Evolutionary conservation across 805 yeast genomes (phyloP).

Genomic region (Myxozyma sirexii): DNA sequence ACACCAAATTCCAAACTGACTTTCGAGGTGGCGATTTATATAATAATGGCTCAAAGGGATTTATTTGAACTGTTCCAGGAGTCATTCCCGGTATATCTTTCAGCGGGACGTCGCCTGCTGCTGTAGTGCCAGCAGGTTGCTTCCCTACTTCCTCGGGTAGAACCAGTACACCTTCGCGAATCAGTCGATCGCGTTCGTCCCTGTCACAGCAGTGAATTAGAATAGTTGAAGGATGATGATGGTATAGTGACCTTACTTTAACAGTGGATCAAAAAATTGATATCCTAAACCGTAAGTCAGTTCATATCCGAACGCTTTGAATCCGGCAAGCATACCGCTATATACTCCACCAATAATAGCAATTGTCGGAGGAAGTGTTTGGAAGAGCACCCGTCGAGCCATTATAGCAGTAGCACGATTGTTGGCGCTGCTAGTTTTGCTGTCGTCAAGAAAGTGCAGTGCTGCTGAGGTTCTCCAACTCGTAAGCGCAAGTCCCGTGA

Average conservation of each 20-base stretch:
- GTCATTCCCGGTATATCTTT: background rate
- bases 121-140: slow-evolving; percentile 9
- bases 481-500: background rate
- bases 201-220: background rate
- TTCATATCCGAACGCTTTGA: no score
- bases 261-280: slow-evolving; percentile 24
- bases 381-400: slow-evolving; percentile 17
- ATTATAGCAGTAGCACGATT: no score
- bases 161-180: slow-evolving; percentile 19
- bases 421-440: no score
- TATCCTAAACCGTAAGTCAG: slow-evolving; percentile 6
- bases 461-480: background rate
- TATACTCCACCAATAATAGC: slow-evolving; percentile 24
- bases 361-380: slow-evolving; percentile 13
- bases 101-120: slow-evolving; percentile 11
- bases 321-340: slow-evolving; percentile 17
- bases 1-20: slow-evolving; percentile 2
- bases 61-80: slow-evolving; percentile 3
- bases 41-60: slow-evolving; percentile 16
- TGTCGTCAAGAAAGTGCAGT: background rate
- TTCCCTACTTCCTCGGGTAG: slow-evolving; percentile 14
- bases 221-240: no score
- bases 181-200: slow-evolving; percentile 21
- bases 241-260: slow-evolving; percentile 4
- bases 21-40: background rate